Evolutionary conservation across 805 yeast species (phyloP).

Genomic region (Novakomyces olei): DNA sequence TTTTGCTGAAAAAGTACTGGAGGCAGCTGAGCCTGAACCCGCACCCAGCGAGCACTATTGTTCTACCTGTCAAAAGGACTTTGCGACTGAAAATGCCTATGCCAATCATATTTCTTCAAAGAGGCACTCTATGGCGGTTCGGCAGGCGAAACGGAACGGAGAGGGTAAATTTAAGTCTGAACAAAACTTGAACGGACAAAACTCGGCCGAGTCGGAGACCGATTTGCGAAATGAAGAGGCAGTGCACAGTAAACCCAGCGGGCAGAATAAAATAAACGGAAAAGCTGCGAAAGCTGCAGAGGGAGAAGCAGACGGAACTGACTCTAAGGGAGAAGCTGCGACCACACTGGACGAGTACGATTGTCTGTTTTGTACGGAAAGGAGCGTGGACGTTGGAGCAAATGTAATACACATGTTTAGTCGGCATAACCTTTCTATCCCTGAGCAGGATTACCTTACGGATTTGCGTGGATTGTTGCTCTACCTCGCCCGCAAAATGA

Average conservation of each 20-base stretch:
- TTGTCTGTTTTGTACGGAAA: slow-evolving; percentile 25
- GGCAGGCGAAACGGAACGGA: slow-evolving; percentile 5
- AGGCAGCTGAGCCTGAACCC: slow-evolving; percentile 7
- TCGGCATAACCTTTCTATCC: slow-evolving; percentile 67
- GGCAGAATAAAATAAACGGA: not conserved
- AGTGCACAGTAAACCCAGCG: not conserved
- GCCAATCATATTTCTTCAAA: slow-evolving; percentile 11
- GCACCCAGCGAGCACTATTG: slow-evolving; percentile 9
- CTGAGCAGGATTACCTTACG: slow-evolving; percentile 48
- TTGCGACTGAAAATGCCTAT: slow-evolving; percentile 11
- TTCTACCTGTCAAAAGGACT: slow-evolving; percentile 10
- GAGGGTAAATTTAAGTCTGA: not conserved
- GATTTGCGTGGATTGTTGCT: slow-evolving; percentile 52
- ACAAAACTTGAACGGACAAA: not conserved
- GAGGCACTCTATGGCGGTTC: too few species aligned
- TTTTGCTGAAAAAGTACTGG: slow-evolving; percentile 45
- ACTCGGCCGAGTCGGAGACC: not conserved
- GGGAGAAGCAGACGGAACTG: not conserved
- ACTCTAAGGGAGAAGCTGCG: not conserved
- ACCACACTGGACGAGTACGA: not conserved
- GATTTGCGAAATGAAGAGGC: not conserved
- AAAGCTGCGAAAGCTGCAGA: not conserved
- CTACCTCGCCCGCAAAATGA: slow-evolving; percentile 59
- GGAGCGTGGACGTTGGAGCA: slow-evolving; percentile 29
- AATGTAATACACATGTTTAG: slow-evolving; percentile 58